Conservation (phyloP, 2,329 filamentous ascomycete species). For the Monosporascus sp. region DNA sequence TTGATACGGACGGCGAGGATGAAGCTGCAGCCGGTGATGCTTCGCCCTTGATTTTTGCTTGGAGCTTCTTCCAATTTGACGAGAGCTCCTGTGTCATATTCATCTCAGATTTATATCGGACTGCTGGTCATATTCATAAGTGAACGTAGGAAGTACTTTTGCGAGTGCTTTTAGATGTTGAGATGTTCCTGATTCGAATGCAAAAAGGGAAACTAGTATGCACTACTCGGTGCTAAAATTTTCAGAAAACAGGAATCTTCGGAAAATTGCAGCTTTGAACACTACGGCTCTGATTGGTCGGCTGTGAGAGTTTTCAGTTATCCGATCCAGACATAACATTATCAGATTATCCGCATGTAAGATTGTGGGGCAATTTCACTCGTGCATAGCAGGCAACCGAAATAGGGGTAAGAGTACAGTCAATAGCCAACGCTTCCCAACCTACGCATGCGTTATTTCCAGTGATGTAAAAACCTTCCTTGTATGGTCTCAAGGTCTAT, state of each 20-base stretch:
- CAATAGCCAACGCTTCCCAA: neutral
- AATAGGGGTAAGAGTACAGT: no score
- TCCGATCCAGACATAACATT: no score
- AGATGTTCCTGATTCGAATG: neutral
- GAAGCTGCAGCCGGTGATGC: constrained; percentile 22
- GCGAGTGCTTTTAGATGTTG: no score
- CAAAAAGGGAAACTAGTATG: neutral
- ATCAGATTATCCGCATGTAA: no score
- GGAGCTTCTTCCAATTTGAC: constrained; percentile 75
- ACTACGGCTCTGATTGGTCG: neutral
- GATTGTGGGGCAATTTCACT: no score
- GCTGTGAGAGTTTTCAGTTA: no score
- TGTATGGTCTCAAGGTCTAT: neutral
- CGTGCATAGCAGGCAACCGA: no score
- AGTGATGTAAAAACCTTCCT: neutral
- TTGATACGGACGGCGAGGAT: constrained; percentile 9
- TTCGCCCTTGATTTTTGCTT: constrained; percentile 53
- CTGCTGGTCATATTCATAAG: neutral
- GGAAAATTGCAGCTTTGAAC: neutral
- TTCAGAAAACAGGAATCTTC: neutral
- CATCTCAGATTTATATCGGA: constrained; percentile 2
- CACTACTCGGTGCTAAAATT: neutral
- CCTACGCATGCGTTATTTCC: neutral
- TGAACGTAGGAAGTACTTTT: neutral
- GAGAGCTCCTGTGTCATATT: constrained; percentile 47